Conservation (phyloP, 2,329 filamentous ascomycete genomes). For the Lizonia empirigonia region DNA sequence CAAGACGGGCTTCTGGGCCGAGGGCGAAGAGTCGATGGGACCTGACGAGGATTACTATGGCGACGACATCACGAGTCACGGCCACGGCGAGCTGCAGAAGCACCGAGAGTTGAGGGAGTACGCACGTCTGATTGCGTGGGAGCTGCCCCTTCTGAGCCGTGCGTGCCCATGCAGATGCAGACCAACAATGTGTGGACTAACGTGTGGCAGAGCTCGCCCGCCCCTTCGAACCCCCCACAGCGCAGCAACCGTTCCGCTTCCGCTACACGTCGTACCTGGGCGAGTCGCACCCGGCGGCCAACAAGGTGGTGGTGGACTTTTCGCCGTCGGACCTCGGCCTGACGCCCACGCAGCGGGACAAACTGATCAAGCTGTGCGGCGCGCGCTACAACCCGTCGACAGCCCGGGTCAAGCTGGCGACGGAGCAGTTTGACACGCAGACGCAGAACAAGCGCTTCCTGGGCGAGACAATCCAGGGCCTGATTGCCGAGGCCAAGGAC, state of each 20-base stretch:
- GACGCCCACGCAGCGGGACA: slow-evolving; percentile 70
- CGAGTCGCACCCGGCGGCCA: slow-evolving; percentile 86
- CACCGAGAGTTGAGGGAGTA: slow-evolving; percentile 89
- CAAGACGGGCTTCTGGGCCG: slow-evolving; percentile 43
- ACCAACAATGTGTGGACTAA: neutral
- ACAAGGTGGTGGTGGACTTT: slow-evolving; percentile 95
- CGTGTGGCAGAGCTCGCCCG: slow-evolving; percentile 72
- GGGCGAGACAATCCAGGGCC: slow-evolving; percentile 73
- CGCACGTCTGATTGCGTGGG: slow-evolving; percentile 86
- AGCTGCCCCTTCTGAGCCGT: slow-evolving; percentile 91
- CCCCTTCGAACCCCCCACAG: slow-evolving; percentile 64
- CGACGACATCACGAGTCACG: slow-evolving; percentile 82
- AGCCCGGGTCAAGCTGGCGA: slow-evolving; percentile 84
- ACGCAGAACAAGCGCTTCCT: slow-evolving; percentile 98
- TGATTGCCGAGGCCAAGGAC: slow-evolving; percentile 77
- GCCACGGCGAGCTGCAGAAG: slow-evolving; percentile 85
- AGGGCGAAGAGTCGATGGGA: slow-evolving; percentile 56
- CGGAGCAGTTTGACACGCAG: slow-evolving; percentile 84
- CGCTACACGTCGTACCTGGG: slow-evolving; percentile 97
- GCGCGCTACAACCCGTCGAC: slow-evolving; percentile 84
- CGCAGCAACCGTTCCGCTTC: slow-evolving; percentile 73
- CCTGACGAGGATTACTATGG: slow-evolving; percentile 71
- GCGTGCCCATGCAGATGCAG: slow-evolving; percentile 50
- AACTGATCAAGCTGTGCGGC: slow-evolving; percentile 87
- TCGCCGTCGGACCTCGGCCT: slow-evolving; percentile 74